phyloP scores from a whole-genome alignment of 495 filamentous ascomycete genomes.

The Neurospora sp. region DNA sequence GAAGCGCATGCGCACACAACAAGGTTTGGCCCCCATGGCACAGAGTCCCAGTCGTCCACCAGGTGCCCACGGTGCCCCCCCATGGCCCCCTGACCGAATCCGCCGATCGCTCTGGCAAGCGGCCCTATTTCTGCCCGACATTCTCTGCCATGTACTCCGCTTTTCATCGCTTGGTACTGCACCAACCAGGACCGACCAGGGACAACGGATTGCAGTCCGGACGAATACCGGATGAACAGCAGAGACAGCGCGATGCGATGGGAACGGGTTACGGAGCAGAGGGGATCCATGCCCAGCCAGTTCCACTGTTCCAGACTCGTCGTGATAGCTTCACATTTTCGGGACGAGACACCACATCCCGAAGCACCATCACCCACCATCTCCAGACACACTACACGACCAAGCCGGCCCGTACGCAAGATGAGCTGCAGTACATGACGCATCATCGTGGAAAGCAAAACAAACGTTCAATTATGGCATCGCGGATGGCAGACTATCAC shows the following conservation, averaged over 20 bases:
- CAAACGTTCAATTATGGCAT: not conserved
- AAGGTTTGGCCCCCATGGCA: not conserved
- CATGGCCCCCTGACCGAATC: not conserved
- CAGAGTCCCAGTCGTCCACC: not conserved
- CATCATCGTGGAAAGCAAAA: not conserved
- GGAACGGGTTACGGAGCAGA: not conserved
- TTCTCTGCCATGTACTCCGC: not conserved
- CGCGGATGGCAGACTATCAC: not conserved
- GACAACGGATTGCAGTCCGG: not conserved
- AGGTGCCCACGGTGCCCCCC: not conserved
- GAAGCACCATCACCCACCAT: not conserved
- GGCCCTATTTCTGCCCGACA: not conserved
- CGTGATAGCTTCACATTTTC: not conserved
- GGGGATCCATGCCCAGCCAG: not conserved
- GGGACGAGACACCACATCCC: not conserved
- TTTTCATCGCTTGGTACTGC: not conserved
- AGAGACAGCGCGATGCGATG: not conserved
- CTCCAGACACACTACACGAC: not conserved
- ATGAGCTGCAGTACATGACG: not conserved
- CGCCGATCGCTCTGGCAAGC: not conserved
- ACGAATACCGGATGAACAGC: not conserved
- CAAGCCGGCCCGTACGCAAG: not conserved
- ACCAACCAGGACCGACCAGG: not conserved
- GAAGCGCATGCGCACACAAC: not conserved
- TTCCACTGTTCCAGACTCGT: not conserved